Base-by-base conservation (phyloP, 2,329 filamentous ascomycete genomes). In the Talaromyces amestolkiae region DNA sequence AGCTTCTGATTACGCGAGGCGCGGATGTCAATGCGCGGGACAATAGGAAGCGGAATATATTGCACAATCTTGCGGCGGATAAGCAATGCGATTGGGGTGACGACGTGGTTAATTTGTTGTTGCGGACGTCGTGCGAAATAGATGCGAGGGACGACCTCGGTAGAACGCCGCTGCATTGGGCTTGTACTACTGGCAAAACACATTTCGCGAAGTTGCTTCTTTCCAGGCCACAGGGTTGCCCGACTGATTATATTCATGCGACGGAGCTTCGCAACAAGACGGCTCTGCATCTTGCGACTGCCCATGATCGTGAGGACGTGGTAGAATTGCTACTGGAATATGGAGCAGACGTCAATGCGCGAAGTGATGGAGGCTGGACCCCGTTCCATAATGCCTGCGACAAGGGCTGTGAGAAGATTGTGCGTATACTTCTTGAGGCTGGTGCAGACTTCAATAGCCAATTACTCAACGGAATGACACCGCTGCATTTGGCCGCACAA, bases 121-220 rank as follows among this genome's bases (percentile, higher is more conserved):
- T 83, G 56, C 69, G 72, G 22, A 78, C 76, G 4, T 72, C 75
- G 24, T 79, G 80, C 65, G 69, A 73, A 11, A 72, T 83, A 35
- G 80, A 82, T 67, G 78, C 76, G 0, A 74, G 76, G 33, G 82
- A 84, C 70, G 77, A 78, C 61, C 71, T 82, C 24, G 81, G 82
- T 10, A 79, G 85, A 13, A 85, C 83, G 35, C 82, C 86, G 2
- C 72, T 87, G 49, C 80, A 87, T 66, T 87, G 85, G 85, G 85
- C 85, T 1, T 85, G 84, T 41, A 84, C 83, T 27, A 85, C 85
- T 53, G 83, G 83, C 19, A 85, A 86, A 69, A 75, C 80, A 59
- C 77, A 79, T 37, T 75, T 87, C 11, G 83, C 81, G 19, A 78
- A 81, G 63, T 76, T 81, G 69, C 75, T 87, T 33, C 75, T 85